Conservation (phyloP, 1,284 basidiomycete genomes). For the Cronartium ribicola region DNA sequence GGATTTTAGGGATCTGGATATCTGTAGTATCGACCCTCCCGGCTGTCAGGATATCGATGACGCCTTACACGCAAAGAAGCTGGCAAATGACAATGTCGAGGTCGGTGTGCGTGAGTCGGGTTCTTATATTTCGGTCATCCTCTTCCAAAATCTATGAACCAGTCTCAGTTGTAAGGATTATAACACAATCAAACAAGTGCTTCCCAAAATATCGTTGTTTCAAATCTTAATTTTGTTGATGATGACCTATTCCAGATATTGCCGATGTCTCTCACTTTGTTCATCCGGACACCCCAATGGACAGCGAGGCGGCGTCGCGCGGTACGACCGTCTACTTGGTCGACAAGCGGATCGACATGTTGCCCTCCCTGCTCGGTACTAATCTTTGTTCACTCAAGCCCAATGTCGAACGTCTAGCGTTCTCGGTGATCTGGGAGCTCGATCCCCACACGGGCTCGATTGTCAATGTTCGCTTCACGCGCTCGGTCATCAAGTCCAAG, state of each 20-base stretch:
- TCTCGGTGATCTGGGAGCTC: slow-evolving; percentile 96
- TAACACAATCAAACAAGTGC: background rate
- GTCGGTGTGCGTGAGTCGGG: slow-evolving; percentile 85
- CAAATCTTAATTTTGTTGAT: background rate
- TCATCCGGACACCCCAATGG: slow-evolving; percentile 89
- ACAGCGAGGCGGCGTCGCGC: slow-evolving; percentile 86
- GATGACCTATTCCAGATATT: slow-evolving; percentile 64
- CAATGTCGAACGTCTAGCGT: slow-evolving; percentile 88
- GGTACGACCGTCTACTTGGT: slow-evolving; percentile 98
- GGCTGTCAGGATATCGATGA: slow-evolving; percentile 98
- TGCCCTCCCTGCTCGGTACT: slow-evolving; percentile 87
- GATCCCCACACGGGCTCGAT: slow-evolving; percentile 79
- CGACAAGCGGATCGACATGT: slow-evolving; percentile 98
- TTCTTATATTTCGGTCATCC: background rate
- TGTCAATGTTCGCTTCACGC: slow-evolving; percentile 83
- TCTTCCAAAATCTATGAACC: background rate
- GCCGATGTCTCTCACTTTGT: slow-evolving; percentile 99
- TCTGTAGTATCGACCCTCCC: slow-evolving; percentile 97
- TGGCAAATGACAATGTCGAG: slow-evolving; percentile 93
- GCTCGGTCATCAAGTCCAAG: slow-evolving; percentile 95
- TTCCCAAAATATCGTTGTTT: background rate
- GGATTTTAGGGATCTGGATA: slow-evolving; percentile 77
- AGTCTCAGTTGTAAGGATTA: background rate
- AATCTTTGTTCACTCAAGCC: slow-evolving; percentile 93
- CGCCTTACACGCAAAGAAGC: slow-evolving; percentile 82